These are phyloP conservation scores for Sedum album DNA, from an alignment of 164 flowering plant species.

Conservation along the genomic window DNA sequence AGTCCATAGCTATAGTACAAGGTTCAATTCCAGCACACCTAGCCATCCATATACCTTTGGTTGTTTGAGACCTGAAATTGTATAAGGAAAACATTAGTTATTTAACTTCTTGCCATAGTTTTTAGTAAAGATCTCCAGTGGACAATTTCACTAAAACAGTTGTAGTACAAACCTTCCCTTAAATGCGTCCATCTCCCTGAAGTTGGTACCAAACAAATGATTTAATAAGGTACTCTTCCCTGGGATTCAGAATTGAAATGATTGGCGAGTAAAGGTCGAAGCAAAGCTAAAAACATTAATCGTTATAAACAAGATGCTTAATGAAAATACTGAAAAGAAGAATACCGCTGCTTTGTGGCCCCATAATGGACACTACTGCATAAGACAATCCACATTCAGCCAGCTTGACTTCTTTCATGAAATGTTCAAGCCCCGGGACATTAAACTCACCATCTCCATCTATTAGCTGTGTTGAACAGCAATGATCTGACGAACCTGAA, in stretches of 20 bases:
- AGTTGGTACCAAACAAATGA: conserved; percentile 74
- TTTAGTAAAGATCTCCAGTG: not conserved
- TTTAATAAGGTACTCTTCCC: conserved; percentile 93
- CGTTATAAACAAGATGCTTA: not conserved
- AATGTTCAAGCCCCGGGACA: conserved; percentile 52
- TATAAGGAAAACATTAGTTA: not conserved
- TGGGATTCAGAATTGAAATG: conserved; percentile 20
- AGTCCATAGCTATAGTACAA: conserved; percentile 90
- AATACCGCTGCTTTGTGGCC: conserved; percentile 97
- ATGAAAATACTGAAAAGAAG: not conserved
- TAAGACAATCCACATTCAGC: conserved; percentile 89
- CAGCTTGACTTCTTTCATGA: conserved; percentile 64
- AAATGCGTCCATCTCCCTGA: conserved; percentile 94
- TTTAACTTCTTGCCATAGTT: not conserved
- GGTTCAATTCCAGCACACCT: conserved; percentile 81
- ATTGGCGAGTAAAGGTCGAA: not conserved
- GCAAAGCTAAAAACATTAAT: not conserved
- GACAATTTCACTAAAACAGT: not conserved
- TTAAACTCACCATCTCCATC: conserved; percentile 91
- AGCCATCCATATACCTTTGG: conserved; percentile 97
- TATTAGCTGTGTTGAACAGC: conserved; percentile 79
- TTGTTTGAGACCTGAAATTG: conserved; percentile 74
- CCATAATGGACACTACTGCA: conserved; percentile 97
- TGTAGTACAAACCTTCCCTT: conserved; percentile 61
- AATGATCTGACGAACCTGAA: conserved; percentile 16